Evolutionary conservation across 2,329 filamentous ascomycete species (phyloP).

Genomic region (Trichocomaceae sp.): DNA sequence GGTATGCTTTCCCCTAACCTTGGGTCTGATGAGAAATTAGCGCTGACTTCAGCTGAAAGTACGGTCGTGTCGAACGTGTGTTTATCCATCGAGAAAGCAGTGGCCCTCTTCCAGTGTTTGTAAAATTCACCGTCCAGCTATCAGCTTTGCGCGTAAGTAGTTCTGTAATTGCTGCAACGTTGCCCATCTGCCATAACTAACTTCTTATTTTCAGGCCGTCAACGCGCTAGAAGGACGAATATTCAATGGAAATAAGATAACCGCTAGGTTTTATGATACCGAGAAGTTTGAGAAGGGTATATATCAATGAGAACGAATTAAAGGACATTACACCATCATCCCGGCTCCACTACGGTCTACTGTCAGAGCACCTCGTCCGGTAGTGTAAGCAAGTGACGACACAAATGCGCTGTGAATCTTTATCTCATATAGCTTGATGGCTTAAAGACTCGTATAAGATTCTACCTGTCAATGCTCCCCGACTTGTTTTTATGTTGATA

Average conservation of each 20-base stretch:
- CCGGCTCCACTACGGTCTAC: not conserved
- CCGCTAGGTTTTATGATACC: constrained; percentile 72
- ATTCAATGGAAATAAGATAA: constrained; percentile 80
- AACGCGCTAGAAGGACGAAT: constrained; percentile 80
- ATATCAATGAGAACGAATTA: constrained; percentile 32
- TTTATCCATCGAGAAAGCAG: constrained; percentile 60
- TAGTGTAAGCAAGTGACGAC: not conserved
- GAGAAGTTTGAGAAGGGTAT: constrained; percentile 73
- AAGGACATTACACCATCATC: not conserved
- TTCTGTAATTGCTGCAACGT: constrained; percentile 1
- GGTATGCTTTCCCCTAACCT: constrained; percentile 33
- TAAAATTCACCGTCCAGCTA: constrained; percentile 82
- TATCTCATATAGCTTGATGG: too few species aligned
- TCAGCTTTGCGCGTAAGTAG: constrained; percentile 73
- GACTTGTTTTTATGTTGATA: not conserved
- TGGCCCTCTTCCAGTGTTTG: constrained; percentile 64
- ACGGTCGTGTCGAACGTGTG: constrained; percentile 74
- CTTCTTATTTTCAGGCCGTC: constrained; percentile 58
- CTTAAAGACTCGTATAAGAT: too few species aligned
- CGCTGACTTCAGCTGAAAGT: constrained; percentile 43
- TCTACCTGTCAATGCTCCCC: not conserved
- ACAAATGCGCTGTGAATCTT: too few species aligned
- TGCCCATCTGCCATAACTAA: constrained; percentile 14
- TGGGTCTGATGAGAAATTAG: not conserved
- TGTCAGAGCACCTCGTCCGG: not conserved